Conservation (phyloP, 2,329 filamentous ascomycete genomes). For the Pseudopithomyces chartarum region DNA sequence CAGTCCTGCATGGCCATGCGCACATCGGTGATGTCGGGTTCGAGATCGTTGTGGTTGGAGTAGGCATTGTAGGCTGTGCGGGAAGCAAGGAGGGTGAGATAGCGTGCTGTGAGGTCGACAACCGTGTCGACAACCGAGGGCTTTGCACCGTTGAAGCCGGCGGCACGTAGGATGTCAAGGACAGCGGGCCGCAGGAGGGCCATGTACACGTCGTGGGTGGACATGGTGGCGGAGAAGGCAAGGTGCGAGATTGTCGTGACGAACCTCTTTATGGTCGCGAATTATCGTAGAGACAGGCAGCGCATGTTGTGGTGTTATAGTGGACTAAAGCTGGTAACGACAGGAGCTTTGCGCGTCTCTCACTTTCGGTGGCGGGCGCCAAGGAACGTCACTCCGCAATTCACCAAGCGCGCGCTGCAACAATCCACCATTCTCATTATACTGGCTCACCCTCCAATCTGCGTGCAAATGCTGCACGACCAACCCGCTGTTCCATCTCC, state of each 20-base stretch:
- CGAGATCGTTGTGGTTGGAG: conserved; percentile 69
- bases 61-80: conserved; percentile 73
- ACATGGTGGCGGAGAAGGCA: conserved; percentile 35
- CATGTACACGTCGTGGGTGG: conserved; percentile 62
- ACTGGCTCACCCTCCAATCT: neutral
- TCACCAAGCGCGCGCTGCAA: neutral
- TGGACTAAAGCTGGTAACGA: conserved; percentile 13
- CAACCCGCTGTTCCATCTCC: neutral
- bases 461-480: neutral
- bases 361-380: conserved; percentile 4
- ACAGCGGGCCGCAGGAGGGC: conserved; percentile 84
- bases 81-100: conserved; percentile 75
- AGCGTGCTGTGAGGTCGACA: conserved; percentile 84
- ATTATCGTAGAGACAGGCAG: conserved; percentile 24
- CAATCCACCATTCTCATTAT: conserved; percentile 10
- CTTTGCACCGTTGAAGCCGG: conserved; percentile 83
- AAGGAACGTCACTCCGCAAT: conserved; percentile 5
- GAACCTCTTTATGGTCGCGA: conserved; percentile 18
- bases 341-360: conserved; percentile 22
- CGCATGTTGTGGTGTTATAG: conserved; percentile 22
- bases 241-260: conserved; percentile 16
- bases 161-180: conserved; percentile 88
- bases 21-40: conserved; percentile 74
- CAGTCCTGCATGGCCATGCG: conserved; percentile 83
- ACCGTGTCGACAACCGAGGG: conserved; percentile 84